Evolutionary conservation across 768 basidiomycete genomes (phyloP).

Genomic region (Scleroderma bovista): DNA sequence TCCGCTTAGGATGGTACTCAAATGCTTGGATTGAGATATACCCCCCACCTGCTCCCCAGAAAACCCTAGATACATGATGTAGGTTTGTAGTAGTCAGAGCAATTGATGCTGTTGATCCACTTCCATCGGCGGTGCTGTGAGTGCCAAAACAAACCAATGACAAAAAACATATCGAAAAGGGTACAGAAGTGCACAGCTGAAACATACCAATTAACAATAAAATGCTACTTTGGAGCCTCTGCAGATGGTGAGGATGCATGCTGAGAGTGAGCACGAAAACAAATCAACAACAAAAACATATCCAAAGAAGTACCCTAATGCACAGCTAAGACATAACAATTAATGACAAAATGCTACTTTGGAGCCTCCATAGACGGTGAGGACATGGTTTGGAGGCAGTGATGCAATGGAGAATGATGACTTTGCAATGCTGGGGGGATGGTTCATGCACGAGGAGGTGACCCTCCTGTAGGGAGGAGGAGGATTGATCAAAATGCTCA

Average conservation of each 20-base stretch:
- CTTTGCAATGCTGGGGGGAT: neutral
- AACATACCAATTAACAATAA: too few species aligned
- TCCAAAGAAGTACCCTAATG: neutral
- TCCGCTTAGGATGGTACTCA: neutral
- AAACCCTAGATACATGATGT: too few species aligned
- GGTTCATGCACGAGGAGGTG: neutral
- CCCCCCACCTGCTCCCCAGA: neutral
- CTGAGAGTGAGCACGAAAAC: too few species aligned
- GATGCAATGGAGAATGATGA: neutral
- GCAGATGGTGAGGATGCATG: too few species aligned
- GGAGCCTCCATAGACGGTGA: neutral
- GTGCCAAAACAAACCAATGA: too few species aligned
- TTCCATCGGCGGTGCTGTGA: too few species aligned
- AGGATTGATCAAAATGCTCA: neutral
- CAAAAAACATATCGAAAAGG: too few species aligned
- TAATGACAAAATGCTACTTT: neutral
- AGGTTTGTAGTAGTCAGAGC: too few species aligned
- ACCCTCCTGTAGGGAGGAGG: neutral
- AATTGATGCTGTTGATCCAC: too few species aligned
- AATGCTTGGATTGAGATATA: neutral
- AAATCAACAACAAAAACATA: too few species aligned
- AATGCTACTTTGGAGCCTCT: too few species aligned
- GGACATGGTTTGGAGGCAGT: neutral
- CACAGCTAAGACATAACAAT: neutral
- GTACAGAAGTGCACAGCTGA: too few species aligned